Conservation (phyloP, 768 basidiomycete genomes). For the Psilocybe cubensis region DNA sequence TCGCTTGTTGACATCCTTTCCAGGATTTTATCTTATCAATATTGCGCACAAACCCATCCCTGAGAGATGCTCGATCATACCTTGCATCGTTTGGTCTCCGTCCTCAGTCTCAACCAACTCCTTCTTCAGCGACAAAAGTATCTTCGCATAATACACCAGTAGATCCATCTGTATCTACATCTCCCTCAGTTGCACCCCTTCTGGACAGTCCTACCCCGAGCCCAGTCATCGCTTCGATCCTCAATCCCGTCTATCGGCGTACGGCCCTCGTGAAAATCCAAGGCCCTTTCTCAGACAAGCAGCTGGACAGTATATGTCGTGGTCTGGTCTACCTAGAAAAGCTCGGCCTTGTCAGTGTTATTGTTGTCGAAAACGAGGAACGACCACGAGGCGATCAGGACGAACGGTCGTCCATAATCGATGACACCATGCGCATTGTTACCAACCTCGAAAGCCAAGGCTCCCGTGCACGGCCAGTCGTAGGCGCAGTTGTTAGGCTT, state of each 20-base stretch:
- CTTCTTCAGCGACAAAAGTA: constrained; percentile 29
- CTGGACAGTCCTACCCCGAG: constrained; percentile 45
- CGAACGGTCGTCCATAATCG: constrained; percentile 66
- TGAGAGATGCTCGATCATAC: constrained; percentile 89
- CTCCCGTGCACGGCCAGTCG: constrained; percentile 84
- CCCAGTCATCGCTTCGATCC: constrained; percentile 69
- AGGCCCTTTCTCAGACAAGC: constrained; percentile 91
- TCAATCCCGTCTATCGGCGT: constrained; percentile 82
- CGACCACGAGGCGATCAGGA: constrained; percentile 68
- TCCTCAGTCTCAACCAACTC: constrained; percentile 38
- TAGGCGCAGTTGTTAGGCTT: constrained; percentile 83
- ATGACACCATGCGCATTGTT: constrained; percentile 88
- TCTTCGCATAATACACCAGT: constrained; percentile 27
- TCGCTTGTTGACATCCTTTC: constrained; percentile 11
- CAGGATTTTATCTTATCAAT: constrained; percentile 98
- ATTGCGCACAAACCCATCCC: constrained; percentile 88
- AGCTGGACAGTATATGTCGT: constrained; percentile 90
- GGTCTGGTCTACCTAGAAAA: constrained; percentile 97
- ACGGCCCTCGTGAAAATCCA: constrained; percentile 97
- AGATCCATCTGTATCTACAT: constrained; percentile 25
- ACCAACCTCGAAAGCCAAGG: constrained; percentile 83
- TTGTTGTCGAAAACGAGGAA: constrained; percentile 90
- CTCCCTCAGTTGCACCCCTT: constrained; percentile 38
- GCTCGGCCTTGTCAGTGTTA: constrained; percentile 92
- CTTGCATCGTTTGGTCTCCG: constrained; percentile 88